A percentile compares a stretch with the other conserved stretches of the same genome.
Evolutionary conservation across 139 green algal genomes (phyloP).

Genomic region (Chlamydomonas incerta): DNA sequence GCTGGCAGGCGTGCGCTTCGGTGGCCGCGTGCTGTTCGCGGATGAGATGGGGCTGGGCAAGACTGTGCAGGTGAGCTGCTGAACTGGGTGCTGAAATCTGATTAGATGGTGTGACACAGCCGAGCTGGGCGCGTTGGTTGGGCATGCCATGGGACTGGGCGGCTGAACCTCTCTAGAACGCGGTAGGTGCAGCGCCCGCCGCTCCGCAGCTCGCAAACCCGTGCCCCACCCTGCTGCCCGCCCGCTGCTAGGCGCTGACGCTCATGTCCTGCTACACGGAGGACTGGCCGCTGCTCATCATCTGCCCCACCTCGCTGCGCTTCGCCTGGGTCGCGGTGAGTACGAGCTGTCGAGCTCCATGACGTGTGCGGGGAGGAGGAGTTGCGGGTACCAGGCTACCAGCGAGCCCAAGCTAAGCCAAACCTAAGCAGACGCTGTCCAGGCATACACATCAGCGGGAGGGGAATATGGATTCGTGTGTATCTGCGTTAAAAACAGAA

Average conservation of each 20-base stretch:
- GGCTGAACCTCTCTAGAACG: too few relatives aligned
- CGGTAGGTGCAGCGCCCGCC: too few relatives aligned
- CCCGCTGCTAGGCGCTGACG: slow-evolving; percentile 48
- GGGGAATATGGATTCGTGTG: too few relatives aligned
- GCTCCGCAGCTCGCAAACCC: too few relatives aligned
- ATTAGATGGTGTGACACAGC: not conserved
- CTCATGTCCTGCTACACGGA: slow-evolving; percentile 55
- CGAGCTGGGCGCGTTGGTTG: not conserved
- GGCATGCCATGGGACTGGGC: not conserved
- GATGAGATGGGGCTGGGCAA: slow-evolving; percentile 70
- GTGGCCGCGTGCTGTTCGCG: slow-evolving; percentile 29
- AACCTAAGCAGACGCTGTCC: too few relatives aligned
- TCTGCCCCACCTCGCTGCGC: slow-evolving; percentile 57
- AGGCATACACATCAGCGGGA: too few relatives aligned
- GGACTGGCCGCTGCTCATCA: slow-evolving; percentile 65
- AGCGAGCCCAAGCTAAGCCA: too few relatives aligned
- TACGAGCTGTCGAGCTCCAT: too few relatives aligned
- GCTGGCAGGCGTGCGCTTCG: slow-evolving; percentile 19
- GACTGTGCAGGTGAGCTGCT: slow-evolving; percentile 49
- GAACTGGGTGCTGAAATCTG: not conserved
- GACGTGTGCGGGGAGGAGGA: too few relatives aligned
- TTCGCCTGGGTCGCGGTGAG: slow-evolving; percentile 26
- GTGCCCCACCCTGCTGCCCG: not conserved
- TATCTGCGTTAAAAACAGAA: too few relatives aligned
- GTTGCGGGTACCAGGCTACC: too few relatives aligned